phyloP scores from a whole-genome alignment of 2,329 filamentous ascomycete species.

The Pseudogymnoascus sp. region DNA sequence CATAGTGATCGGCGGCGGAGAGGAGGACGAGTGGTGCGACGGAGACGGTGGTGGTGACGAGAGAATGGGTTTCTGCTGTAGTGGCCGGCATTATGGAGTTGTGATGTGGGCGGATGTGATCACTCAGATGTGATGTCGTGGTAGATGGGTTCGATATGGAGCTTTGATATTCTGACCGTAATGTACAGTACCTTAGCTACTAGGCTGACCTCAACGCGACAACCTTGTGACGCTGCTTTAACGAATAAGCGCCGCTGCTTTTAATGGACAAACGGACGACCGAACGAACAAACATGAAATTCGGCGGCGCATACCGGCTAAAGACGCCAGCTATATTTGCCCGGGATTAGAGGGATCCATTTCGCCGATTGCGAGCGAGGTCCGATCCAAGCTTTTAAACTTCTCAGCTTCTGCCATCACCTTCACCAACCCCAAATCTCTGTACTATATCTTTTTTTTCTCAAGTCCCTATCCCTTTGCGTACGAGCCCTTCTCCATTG shows the following conservation, averaged over 20 bases:
- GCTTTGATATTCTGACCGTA: constrained; percentile 2
- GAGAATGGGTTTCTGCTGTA: constrained; percentile 89
- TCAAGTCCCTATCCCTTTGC: constrained; percentile 4
- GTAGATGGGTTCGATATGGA: constrained; percentile 8
- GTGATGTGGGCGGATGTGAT: constrained; percentile 9
- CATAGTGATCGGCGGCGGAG: constrained; percentile 97
- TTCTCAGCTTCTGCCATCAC: constrained; percentile 12
- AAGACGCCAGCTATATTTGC: constrained; percentile 6
- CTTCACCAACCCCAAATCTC: constrained; percentile 12
- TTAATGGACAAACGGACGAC: background rate
- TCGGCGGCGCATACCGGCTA: constrained; percentile 7
- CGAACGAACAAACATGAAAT: background rate
- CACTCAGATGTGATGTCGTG: background rate
- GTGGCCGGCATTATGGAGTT: constrained; percentile 75
- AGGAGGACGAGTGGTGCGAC: constrained; percentile 96
- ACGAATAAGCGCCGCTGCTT: constrained; percentile 4
- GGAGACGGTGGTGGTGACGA: constrained; percentile 90
- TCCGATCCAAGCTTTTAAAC: constrained; percentile 11
- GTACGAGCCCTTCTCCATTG: constrained; percentile 9
- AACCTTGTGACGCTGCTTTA: background rate
- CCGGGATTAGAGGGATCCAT: constrained; percentile 4
- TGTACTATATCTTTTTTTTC: constrained; percentile 20
- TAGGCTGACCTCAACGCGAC: constrained; percentile 8
- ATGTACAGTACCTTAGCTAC: constrained; percentile 1
- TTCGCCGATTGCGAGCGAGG: constrained; percentile 7